These are phyloP conservation scores for Gracilaria gracilis DNA, from an alignment of 23 red algal species.

Conservation along the genomic window DNA sequence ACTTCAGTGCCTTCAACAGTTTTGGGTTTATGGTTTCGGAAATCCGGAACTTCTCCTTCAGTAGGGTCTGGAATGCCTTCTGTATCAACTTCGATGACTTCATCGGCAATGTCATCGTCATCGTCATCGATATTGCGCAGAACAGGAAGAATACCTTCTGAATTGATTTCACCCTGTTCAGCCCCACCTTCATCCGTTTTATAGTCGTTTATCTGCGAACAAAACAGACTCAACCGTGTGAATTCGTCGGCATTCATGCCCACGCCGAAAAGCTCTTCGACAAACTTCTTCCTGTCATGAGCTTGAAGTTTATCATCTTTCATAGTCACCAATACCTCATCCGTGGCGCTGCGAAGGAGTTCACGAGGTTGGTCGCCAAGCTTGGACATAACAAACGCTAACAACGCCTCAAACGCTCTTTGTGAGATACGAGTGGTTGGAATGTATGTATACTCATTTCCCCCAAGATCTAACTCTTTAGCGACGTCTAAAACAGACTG, in stretches of 20 bases:
- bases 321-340: constrained; percentile 73
- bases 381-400: constrained; percentile 72
- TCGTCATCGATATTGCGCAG: constrained; percentile 29
- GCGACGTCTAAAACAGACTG: constrained; percentile 68
- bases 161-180: constrained; percentile 2
- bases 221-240: constrained; percentile 59
- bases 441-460: constrained; percentile 58
- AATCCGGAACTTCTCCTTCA: constrained; percentile 31
- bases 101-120: constrained; percentile 74
- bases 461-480: constrained; percentile 71
- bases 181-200: constrained; percentile 39
- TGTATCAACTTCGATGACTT: constrained; percentile 79
- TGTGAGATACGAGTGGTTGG: constrained; percentile 69
- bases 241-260: constrained; percentile 72
- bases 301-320: constrained; percentile 51
- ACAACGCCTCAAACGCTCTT: constrained; percentile 76
- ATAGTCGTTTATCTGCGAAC: constrained; percentile 78
- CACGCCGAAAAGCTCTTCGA: constrained; percentile 56
- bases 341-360: constrained; percentile 74
- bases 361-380: constrained; percentile 91
- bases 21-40: constrained; percentile 30
- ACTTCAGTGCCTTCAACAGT: neutral
- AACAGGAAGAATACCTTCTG: neutral
- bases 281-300: constrained; percentile 45
- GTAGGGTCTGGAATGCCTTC: constrained; percentile 12